These are phyloP conservation scores for Populus simonii DNA, from an alignment of 345 rosid genomes.

Conservation along the genomic window DNA sequence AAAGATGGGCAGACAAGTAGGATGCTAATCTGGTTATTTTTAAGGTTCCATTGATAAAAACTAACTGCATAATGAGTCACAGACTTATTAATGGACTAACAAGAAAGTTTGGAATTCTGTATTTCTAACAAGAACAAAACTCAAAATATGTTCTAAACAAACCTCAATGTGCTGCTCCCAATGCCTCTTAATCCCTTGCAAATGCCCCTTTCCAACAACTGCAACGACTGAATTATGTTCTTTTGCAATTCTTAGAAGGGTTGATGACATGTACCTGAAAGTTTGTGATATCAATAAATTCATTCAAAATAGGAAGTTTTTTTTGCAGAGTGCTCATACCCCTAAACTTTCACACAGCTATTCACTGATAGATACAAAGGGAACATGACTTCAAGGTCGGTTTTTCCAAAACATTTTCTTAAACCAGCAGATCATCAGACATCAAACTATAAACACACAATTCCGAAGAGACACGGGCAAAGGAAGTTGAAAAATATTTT, in stretches of 20 bases:
- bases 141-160: constrained; percentile 15
- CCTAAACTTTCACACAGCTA: not conserved
- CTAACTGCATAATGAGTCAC: not conserved
- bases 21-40: not conserved
- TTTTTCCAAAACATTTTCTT: not conserved
- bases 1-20: not conserved
- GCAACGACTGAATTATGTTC: constrained; percentile 86
- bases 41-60: not conserved
- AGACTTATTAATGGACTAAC: not conserved
- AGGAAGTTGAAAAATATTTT: not conserved
- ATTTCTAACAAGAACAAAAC: no score
- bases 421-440: not conserved
- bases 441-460: not conserved
- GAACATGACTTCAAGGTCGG: not conserved
- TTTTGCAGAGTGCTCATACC: not conserved
- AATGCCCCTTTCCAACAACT: constrained; percentile 97
- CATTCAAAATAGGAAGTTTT: not conserved
- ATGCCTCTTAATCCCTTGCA: constrained; percentile 74
- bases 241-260: constrained; percentile 59
- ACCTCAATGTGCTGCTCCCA: constrained; percentile 86
- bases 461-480: not conserved
- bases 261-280: constrained; percentile 83
- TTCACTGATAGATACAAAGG: not conserved
- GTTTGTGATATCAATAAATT: not conserved
- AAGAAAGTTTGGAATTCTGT: not conserved